These are phyloP conservation scores for Aspergillus quadricinctus DNA, from an alignment of 2,329 filamentous ascomycete species.

Conservation along the genomic window DNA sequence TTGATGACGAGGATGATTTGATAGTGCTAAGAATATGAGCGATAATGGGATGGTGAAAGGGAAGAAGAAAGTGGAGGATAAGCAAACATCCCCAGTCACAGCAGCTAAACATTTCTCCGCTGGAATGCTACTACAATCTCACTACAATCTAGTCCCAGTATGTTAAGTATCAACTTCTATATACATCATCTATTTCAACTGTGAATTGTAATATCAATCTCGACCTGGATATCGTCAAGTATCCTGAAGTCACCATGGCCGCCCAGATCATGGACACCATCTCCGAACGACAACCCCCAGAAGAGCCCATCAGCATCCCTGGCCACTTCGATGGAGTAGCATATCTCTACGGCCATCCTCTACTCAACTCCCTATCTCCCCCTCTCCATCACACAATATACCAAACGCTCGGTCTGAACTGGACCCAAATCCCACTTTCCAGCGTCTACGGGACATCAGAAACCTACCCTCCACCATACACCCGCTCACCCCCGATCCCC, in stretches of 20 bases:
- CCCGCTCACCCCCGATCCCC: slow-evolving; percentile 31
- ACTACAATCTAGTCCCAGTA: too few species aligned
- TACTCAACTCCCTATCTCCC: slow-evolving; percentile 55
- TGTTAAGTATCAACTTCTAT: too few species aligned
- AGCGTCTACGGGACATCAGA: slow-evolving; percentile 26
- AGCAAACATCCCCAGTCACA: slow-evolving; percentile 7
- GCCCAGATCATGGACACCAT: slow-evolving; percentile 10
- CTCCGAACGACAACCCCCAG: slow-evolving; percentile 12
- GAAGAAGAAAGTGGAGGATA: slow-evolving; percentile 2
- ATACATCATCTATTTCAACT: too few species aligned
- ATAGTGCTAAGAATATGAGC: too few species aligned
- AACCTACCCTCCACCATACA: slow-evolving; percentile 33
- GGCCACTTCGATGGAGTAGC: slow-evolving; percentile 45
- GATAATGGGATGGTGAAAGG: not conserved
- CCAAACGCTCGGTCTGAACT: slow-evolving; percentile 47
- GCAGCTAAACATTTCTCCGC: slow-evolving; percentile 12
- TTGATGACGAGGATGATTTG: too few species aligned
- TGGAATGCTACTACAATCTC: not conserved
- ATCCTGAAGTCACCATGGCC: slow-evolving; percentile 18
- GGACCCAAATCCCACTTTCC: slow-evolving; percentile 48
- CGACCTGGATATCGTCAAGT: not conserved
- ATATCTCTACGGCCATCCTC: slow-evolving; percentile 54
- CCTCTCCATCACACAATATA: slow-evolving; percentile 53
- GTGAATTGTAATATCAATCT: too few species aligned
- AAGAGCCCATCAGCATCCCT: slow-evolving; percentile 31